Conservation (phyloP, 1,284 basidiomycete species). For the Apiotrichum gamsii region DNA sequence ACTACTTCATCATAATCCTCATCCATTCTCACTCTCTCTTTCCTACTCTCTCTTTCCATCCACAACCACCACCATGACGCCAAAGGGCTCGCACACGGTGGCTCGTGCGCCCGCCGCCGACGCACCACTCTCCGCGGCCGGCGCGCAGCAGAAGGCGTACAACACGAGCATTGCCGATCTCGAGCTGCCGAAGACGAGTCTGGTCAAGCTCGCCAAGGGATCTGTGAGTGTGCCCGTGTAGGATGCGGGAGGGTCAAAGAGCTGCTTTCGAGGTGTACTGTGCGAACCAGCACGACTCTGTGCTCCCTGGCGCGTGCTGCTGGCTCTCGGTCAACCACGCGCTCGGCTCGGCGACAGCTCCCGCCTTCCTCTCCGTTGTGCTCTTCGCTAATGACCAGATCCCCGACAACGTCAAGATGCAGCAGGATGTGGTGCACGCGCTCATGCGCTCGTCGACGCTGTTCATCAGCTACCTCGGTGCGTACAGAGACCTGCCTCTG, state of each 20-base stretch:
- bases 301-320: too few species aligned
- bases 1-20: too few species aligned
- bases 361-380: too few species aligned
- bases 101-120: not conserved
- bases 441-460: constrained; percentile 79
- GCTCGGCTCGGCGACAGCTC: too few species aligned
- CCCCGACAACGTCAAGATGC: constrained; percentile 74
- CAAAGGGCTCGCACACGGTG: not conserved
- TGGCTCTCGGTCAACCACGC: too few species aligned
- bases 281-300: too few species aligned
- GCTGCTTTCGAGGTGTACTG: too few species aligned
- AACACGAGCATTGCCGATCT: constrained; percentile 62
- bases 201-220: constrained; percentile 74
- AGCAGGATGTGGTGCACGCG: constrained; percentile 76
- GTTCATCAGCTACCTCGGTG: constrained; percentile 84
- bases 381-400: too few species aligned
- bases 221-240: constrained; percentile 55
- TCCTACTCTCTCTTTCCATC: not conserved
- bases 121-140: constrained; percentile 16
- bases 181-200: constrained; percentile 72
- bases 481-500: too few species aligned
- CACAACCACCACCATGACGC: not conserved
- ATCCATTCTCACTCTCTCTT: not conserved
- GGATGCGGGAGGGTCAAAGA: too few species aligned
- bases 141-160: constrained; percentile 30